A percentile compares a stretch with the other conserved stretches of the same genome.
Conservation (phyloP, 768 basidiomycete species). For the Suillus americanus region DNA sequence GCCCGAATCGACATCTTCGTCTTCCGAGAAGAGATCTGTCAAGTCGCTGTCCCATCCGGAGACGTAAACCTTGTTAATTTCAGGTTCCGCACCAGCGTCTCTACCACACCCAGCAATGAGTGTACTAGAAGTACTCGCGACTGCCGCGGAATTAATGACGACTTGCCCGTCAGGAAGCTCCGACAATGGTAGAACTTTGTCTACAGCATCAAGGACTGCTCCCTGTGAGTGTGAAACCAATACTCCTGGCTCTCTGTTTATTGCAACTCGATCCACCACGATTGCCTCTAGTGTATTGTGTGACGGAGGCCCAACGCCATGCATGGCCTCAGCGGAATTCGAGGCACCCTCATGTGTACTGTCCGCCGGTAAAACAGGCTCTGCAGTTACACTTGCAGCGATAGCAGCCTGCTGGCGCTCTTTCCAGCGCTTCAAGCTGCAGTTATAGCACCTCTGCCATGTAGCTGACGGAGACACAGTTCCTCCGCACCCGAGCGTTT, state of each 20-base stretch:
- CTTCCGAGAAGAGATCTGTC: slow-evolving; percentile 18
- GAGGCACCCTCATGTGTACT: background rate
- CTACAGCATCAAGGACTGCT: background rate
- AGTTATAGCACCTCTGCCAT: slow-evolving; percentile 21
- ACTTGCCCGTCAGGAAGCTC: background rate
- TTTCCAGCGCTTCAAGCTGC: slow-evolving; percentile 21
- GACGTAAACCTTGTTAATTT: background rate
- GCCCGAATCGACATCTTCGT: slow-evolving; percentile 7
- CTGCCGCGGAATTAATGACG: background rate
- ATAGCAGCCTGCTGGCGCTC: slow-evolving; percentile 4
- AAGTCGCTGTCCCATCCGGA: slow-evolving; percentile 27
- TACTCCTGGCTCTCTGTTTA: background rate
- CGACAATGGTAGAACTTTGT: background rate
- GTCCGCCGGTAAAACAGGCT: background rate
- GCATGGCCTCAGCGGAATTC: slow-evolving; percentile 6
- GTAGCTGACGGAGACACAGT: slow-evolving; percentile 3
- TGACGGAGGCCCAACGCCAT: background rate
- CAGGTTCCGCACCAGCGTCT: background rate
- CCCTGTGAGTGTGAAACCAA: background rate
- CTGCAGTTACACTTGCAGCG: background rate
- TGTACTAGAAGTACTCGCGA: background rate
- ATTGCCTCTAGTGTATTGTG: background rate
- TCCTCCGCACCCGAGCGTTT: slow-evolving; percentile 15
- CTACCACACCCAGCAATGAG: background rate
- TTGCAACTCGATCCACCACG: background rate